Evolutionary conservation across 106 monocot genomes (phyloP).

Genomic region (Chionographis japonica): DNA sequence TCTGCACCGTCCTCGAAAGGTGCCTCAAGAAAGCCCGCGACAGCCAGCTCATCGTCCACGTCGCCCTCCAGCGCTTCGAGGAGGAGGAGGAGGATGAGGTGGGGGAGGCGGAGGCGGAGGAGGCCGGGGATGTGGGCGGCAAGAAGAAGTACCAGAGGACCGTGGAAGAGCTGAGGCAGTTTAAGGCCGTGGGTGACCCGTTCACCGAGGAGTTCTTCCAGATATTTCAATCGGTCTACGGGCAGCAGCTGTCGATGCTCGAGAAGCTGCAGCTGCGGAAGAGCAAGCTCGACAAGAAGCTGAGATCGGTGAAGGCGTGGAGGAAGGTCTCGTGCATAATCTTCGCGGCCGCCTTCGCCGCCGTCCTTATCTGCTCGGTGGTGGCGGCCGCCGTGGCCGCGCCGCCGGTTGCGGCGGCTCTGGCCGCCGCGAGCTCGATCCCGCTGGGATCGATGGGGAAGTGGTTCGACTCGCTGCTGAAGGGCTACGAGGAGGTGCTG

Average conservation of each 20-base stretch:
- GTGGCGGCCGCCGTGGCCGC: conserved; percentile 77
- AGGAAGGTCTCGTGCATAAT: conserved; percentile 64
- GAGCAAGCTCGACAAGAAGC: conserved; percentile 64
- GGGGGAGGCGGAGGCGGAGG: conserved; percentile 9
- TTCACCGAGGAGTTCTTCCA: conserved; percentile 81
- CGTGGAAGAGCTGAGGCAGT: conserved; percentile 56
- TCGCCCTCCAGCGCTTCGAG: conserved; percentile 72
- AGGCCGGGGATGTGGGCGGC: neutral
- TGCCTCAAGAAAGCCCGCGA: conserved; percentile 78
- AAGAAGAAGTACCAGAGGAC: conserved; percentile 53
- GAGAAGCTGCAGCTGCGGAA: conserved; percentile 62
- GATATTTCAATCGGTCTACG: conserved; percentile 64
- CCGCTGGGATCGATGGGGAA: conserved; percentile 84
- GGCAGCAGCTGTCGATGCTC: conserved; percentile 64
- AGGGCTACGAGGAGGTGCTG: conserved; percentile 46
- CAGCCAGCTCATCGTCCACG: conserved; percentile 68
- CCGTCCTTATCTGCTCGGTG: conserved; percentile 76
- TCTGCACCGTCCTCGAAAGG: conserved; percentile 79
- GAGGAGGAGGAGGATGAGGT: conserved; percentile 36
- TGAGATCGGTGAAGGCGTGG: conserved; percentile 53
- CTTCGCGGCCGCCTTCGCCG: conserved; percentile 55
- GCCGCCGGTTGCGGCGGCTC: conserved; percentile 69
- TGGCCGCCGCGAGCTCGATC: conserved; percentile 56
- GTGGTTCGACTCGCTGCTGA: conserved; percentile 80
- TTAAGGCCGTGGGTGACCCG: conserved; percentile 60